Conservation (phyloP, 2,329 filamentous ascomycete species). For the Trichophyton mentagrophytes region DNA sequence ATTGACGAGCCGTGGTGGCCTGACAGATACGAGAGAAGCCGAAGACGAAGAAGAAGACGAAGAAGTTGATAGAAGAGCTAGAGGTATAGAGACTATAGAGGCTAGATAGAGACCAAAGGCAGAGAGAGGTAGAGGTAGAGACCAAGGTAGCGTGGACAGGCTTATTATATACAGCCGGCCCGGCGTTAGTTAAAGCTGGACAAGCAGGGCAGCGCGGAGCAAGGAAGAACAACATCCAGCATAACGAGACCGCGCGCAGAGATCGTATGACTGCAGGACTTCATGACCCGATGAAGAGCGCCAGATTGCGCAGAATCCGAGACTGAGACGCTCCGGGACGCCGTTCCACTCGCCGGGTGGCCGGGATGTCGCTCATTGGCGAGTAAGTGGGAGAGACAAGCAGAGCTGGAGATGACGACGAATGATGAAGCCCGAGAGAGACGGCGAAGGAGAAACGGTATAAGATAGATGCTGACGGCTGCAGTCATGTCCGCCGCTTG, state of each 20-base stretch:
- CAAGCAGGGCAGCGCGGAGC: too few species aligned
- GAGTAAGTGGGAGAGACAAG: slow-evolving; percentile 4
- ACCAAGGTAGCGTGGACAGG: too few species aligned
- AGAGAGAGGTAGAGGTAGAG: too few species aligned
- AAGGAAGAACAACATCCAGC: background rate
- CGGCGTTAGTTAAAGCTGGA: too few species aligned
- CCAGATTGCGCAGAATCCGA: background rate
- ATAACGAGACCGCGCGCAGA: background rate
- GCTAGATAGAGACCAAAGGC: background rate
- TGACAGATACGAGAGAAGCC: background rate
- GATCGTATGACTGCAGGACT: background rate
- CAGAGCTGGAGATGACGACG: background rate
- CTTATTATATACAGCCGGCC: too few species aligned
- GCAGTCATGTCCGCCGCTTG: slow-evolving; percentile 44
- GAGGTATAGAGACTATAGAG: background rate
- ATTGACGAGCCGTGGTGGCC: background rate
- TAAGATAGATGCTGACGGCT: background rate
- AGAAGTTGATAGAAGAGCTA: background rate
- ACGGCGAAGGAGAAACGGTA: background rate
- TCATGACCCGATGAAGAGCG: background rate
- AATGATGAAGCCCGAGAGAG: background rate
- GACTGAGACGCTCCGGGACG: background rate
- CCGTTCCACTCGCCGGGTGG: background rate
- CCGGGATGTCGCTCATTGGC: slow-evolving; percentile 9
- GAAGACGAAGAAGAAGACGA: background rate